Evolutionary conservation across 1,284 basidiomycete genomes (phyloP).

Genomic region (Golubevia sp.): DNA sequence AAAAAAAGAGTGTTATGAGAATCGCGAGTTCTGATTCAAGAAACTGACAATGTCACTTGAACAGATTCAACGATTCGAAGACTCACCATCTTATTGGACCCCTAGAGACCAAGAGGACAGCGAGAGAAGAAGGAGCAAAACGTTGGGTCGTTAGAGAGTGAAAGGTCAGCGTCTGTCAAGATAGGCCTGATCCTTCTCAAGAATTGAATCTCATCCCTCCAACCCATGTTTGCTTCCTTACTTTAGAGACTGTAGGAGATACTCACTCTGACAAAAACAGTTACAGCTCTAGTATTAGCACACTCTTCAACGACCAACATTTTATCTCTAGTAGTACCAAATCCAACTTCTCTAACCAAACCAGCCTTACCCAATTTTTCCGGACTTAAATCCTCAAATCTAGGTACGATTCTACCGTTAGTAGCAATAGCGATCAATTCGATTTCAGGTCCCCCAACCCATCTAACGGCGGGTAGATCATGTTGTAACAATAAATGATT

Average conservation of each 20-base stretch:
- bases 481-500: slow-evolving; percentile 1
- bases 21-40: neutral
- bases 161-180: too few relatives aligned
- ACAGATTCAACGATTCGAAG: neutral
- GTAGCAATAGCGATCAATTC: slow-evolving; percentile 4
- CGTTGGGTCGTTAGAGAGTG: too few relatives aligned
- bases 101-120: too few relatives aligned
- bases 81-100: slow-evolving; percentile 4
- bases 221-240: too few relatives aligned
- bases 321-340: slow-evolving; percentile 4
- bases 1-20: neutral
- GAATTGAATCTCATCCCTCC: too few relatives aligned
- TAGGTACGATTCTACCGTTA: slow-evolving; percentile 3
- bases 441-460: slow-evolving; percentile 1
- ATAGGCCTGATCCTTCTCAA: too few relatives aligned
- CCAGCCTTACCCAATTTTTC: slow-evolving; percentile 2
- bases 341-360: slow-evolving; percentile 1
- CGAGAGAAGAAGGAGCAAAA: too few relatives aligned
- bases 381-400: slow-evolving; percentile 1
- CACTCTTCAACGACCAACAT: slow-evolving; percentile 4
- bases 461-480: slow-evolving; percentile 1
- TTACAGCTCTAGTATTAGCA: slow-evolving; percentile 4
- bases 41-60: neutral
- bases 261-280: slow-evolving; percentile 1
- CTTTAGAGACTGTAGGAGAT: too few relatives aligned